Evolutionary conservation across 2,329 filamentous ascomycete genomes (phyloP), one percentile per base, ranked within the genome.

Genomic region (Cercospora sp.): DNA sequence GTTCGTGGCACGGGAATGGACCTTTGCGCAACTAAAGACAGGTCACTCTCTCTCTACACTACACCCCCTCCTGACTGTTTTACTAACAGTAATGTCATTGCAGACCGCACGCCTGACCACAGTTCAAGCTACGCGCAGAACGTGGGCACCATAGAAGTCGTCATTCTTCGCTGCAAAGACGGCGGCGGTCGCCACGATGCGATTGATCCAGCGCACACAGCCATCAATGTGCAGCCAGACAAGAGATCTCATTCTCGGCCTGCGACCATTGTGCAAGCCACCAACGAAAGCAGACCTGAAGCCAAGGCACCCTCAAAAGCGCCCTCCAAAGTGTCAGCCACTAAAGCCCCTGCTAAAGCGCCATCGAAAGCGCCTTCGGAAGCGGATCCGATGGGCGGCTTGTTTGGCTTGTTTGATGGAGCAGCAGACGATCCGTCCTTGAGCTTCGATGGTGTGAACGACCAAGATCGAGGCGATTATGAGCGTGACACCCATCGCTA

Each of bases 1-100:
- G 5, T 86, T 85, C 75, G 76, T 86, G 66, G 84, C 82, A 0
- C 80, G 83, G 10, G 81, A 83, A 45, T 87, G 85, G 86, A 80
- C 79, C 4, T 87, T 87, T 70, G 81, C 83, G 53, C 80, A 81
- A 51, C 77, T 86, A 26, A 81, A 83, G 57, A 80, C 81, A 66
- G 79, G 84, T 86, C 73, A 70, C 78, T 72, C 18, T 39, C 18
- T 39, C 55, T 2, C 10, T 48, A 23, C 12, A 9, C 1, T 48
- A 23, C 12, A 9, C 1, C 30, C 28, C 5, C 8, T 42, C 12
- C 20, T 26, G 30, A 23, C 36, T 45, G 12, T 13, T 31, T 31
- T 13, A 61, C 59, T 74, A 28, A 79, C 66, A 23, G 28, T 13
- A n/a, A 9, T 45, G 81, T 70, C 3, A 74, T 75, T 62, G 79